Conservation (phyloP, 352 stramenopile species). For the Peronospora farinosa region DNA sequence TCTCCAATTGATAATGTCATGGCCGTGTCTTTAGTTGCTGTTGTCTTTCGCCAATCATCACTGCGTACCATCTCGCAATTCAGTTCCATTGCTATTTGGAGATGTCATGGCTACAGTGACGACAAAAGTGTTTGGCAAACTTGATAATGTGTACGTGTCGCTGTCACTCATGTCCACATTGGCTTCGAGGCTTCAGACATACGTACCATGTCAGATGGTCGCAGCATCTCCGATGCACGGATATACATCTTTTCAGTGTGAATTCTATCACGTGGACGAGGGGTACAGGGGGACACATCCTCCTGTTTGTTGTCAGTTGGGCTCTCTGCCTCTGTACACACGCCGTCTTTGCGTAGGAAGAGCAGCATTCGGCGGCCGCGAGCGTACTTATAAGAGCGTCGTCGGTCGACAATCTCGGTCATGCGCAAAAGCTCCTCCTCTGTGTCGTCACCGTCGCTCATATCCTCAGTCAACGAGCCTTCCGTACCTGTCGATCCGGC, state of each 20-base stretch:
- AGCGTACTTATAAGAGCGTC: slow-evolving; percentile 53
- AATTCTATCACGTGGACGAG: slow-evolving; percentile 10
- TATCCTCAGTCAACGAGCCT: slow-evolving; percentile 32
- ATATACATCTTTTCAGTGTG: slow-evolving; percentile 31
- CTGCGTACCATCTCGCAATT: slow-evolving; percentile 13
- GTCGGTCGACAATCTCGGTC: slow-evolving; percentile 41
- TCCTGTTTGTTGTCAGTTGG: slow-evolving; percentile 4
- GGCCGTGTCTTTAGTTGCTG: slow-evolving; percentile 2
- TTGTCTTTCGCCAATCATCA: slow-evolving; percentile 5
- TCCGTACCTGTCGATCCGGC: slow-evolving; percentile 38
- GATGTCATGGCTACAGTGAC: slow-evolving; percentile 3
- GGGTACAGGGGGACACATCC: slow-evolving; percentile 14
- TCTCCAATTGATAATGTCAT: slow-evolving; percentile 25
- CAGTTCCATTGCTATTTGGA: slow-evolving; percentile 33
- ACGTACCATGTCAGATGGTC: slow-evolving; percentile 22
- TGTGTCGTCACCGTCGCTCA: slow-evolving; percentile 36
- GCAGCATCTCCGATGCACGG: slow-evolving; percentile 29
- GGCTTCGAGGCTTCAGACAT: slow-evolving; percentile 20
- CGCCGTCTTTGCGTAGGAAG: slow-evolving; percentile 47
- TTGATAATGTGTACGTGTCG: not conserved
- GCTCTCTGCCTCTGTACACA: slow-evolving; percentile 7
- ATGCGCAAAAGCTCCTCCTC: slow-evolving; percentile 35
- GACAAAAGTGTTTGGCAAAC: not conserved
- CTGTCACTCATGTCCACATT: slow-evolving; percentile 16
- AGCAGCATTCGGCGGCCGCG: slow-evolving; percentile 45